These are phyloP conservation scores for Penicillium soppii DNA, from an alignment of 495 filamentous ascomycete genomes.

Conservation along the genomic window DNA sequence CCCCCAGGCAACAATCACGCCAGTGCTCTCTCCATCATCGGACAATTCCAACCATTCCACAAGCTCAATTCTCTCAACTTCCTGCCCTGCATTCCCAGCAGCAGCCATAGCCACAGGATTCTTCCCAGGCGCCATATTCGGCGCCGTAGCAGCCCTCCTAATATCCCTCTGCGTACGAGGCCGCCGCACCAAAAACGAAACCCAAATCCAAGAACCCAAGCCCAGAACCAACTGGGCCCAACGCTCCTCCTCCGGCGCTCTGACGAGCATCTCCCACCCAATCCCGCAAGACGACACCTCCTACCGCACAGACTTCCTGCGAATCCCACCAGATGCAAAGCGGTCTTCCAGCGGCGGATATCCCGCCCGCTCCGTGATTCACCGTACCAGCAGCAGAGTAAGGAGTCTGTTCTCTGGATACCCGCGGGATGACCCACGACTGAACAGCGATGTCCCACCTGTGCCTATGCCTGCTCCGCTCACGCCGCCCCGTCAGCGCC, in stretches of 20 bases:
- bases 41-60: conserved; percentile 18
- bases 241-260: conserved; percentile 41
- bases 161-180: conserved; percentile 43
- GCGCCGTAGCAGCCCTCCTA: conserved; percentile 46
- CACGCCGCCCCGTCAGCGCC: conserved; percentile 40
- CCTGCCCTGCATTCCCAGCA: conserved; percentile 47
- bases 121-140: conserved; percentile 60
- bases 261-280: conserved; percentile 55
- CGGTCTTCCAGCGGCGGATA: conserved; percentile 26
- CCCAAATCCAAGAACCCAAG: conserved; percentile 15
- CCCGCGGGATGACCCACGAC: conserved; percentile 3
- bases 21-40: conserved; percentile 18
- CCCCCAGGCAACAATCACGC: conserved; percentile 16
- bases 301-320: conserved; percentile 59
- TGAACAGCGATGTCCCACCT: conserved; percentile 22
- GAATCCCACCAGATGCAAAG: conserved; percentile 17
- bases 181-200: conserved; percentile 15
- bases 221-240: conserved; percentile 23
- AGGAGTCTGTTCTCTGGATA: conserved; percentile 33
- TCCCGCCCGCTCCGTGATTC: conserved; percentile 35
- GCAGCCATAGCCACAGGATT: conserved; percentile 59
- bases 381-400: conserved; percentile 37
- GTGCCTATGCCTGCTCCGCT: conserved; percentile 20
- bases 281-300: conserved; percentile 49
- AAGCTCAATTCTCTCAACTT: conserved; percentile 9